phyloP scores from a whole-genome alignment of 2,329 filamentous ascomycete genomes.

The Hypoxylon sp. region DNA sequence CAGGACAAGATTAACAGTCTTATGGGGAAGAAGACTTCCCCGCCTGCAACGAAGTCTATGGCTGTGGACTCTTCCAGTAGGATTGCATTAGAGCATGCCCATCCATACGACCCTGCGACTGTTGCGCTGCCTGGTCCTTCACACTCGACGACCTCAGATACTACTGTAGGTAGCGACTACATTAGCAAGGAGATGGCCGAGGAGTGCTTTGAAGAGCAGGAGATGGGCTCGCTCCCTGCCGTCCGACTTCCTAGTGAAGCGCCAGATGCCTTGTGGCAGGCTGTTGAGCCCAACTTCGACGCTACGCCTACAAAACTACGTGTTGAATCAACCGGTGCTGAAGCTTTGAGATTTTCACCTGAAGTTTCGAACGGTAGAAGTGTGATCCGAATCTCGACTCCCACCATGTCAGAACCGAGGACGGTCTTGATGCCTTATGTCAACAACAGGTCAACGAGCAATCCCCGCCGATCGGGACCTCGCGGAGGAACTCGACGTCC shows the following conservation, averaged over 20 bases:
- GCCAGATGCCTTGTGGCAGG: constrained; percentile 73
- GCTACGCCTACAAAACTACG: constrained; percentile 66
- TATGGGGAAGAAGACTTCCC: constrained; percentile 71
- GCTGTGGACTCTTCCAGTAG: constrained; percentile 77
- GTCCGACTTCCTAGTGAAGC: constrained; percentile 75
- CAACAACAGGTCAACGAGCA: constrained; percentile 45
- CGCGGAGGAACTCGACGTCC: constrained; percentile 41
- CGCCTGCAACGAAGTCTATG: constrained; percentile 67
- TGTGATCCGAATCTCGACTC: constrained; percentile 58
- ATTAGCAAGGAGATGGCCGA: constrained; percentile 79
- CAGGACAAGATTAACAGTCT: constrained; percentile 87
- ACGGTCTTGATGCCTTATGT: constrained; percentile 48
- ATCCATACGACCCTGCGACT: constrained; percentile 67
- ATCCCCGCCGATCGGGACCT: constrained; percentile 42
- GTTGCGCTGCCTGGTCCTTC: constrained; percentile 74
- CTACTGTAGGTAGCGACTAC: constrained; percentile 59
- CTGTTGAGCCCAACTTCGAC: constrained; percentile 67
- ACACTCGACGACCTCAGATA: constrained; percentile 46
- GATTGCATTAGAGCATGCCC: constrained; percentile 71
- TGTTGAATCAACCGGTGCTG: constrained; percentile 62
- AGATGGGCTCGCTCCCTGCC: constrained; percentile 81
- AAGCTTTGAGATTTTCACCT: constrained; percentile 58
- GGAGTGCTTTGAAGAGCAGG: constrained; percentile 84
- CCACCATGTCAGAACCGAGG: constrained; percentile 60
- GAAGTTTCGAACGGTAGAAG: constrained; percentile 58